Evolutionary conservation across 495 filamentous ascomycete genomes (phyloP).

Genomic region (Penicillium steckii): DNA sequence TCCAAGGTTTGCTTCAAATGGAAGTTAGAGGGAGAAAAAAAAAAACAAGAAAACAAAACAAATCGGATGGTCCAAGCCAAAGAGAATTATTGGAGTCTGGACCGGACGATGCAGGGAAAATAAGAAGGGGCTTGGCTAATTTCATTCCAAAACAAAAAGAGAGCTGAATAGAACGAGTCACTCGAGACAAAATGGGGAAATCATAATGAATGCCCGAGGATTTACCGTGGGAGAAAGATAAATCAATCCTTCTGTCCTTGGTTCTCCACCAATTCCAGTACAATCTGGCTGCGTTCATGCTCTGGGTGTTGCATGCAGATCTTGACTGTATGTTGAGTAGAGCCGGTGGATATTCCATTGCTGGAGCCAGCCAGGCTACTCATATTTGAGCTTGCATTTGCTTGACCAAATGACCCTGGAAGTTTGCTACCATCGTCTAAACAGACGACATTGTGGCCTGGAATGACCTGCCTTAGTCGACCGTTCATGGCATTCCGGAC

Average conservation of each 20-base stretch:
- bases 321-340: constrained; percentile 67
- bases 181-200: neutral
- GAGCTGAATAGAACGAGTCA: neutral
- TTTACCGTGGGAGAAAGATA: neutral
- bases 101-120: neutral
- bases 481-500: constrained; percentile 97
- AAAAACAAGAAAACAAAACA: constrained; percentile 5
- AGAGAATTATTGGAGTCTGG: neutral
- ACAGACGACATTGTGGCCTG: constrained; percentile 80
- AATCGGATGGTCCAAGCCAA: neutral
- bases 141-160: neutral
- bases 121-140: neutral
- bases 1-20: neutral
- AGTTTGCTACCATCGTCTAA: constrained; percentile 77
- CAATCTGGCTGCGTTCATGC: constrained; percentile 73
- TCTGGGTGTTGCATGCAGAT: constrained; percentile 94
- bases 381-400: constrained; percentile 24
- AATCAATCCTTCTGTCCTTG: constrained; percentile 78
- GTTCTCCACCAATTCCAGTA: constrained; percentile 90
- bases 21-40: neutral
- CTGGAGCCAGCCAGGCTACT: constrained; percentile 16
- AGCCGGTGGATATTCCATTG: constrained; percentile 30
- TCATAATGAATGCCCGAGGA: neutral
- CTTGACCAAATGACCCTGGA: constrained; percentile 34
- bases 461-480: constrained; percentile 87